Evolutionary conservation across 805 yeast species (phyloP).

Genomic region (Pichia scutulata): DNA sequence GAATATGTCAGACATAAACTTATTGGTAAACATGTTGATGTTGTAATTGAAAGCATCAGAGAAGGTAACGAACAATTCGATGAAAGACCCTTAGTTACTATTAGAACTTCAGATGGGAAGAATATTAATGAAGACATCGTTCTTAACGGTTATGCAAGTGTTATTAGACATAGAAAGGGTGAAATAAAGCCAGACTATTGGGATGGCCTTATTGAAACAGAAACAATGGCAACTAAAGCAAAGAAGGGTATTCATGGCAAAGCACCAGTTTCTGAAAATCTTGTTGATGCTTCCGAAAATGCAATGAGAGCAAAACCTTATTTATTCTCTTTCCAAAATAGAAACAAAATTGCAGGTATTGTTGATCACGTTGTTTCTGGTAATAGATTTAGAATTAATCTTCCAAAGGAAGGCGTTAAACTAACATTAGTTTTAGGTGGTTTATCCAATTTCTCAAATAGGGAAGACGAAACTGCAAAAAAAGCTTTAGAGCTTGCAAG

Average conservation of each 20-base stretch:
- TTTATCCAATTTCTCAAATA: constrained; percentile 37
- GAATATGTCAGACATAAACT: constrained; percentile 63
- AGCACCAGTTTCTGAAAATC: constrained; percentile 49
- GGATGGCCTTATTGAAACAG: constrained; percentile 70
- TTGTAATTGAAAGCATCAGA: constrained; percentile 58
- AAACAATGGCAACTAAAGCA: constrained; percentile 46
- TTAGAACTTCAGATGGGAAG: constrained; percentile 40
- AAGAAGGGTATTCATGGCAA: constrained; percentile 60
- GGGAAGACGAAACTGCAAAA: constrained; percentile 32
- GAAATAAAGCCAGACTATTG: constrained; percentile 65
- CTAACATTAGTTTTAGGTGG: constrained; percentile 74
- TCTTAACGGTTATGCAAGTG: constrained; percentile 65
- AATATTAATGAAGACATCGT: constrained; percentile 60
- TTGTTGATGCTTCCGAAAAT: constrained; percentile 76
- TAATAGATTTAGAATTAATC: constrained; percentile 54
- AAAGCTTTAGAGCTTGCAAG: constrained; percentile 48
- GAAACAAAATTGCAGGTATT: constrained; percentile 54
- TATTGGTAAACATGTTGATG: constrained; percentile 63
- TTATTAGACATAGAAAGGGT: constrained; percentile 68
- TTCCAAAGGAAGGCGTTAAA: constrained; percentile 66
- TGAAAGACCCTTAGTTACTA: constrained; percentile 57
- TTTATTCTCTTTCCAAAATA: constrained; percentile 59
- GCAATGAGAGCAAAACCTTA: constrained; percentile 66
- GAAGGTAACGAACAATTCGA: constrained; percentile 54
- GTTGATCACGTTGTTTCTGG: constrained; percentile 69